Conservation (phyloP, 257 asterid genomes). For the Lithospermum erythrorhizon region DNA sequence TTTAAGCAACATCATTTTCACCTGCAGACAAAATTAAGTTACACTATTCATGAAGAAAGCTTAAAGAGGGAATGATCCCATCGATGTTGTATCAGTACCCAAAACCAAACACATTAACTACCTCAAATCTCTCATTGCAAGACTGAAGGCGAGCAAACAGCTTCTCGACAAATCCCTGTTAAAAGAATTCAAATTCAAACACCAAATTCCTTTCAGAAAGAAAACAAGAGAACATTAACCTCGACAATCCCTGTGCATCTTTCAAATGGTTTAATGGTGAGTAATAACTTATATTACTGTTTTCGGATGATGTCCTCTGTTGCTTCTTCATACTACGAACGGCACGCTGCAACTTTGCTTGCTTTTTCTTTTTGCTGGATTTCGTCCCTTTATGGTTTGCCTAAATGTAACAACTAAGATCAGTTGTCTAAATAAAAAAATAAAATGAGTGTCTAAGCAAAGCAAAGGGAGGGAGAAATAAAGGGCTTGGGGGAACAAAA, state of each 20-base stretch:
- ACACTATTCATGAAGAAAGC: not conserved
- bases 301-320: constrained; percentile 64
- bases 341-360: constrained; percentile 84
- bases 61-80: not conserved
- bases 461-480: not conserved
- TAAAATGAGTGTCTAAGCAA: no score
- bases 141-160: constrained; percentile 73
- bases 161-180: constrained; percentile 84
- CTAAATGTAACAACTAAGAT: constrained; percentile 23
- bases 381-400: constrained; percentile 84
- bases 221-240: constrained; percentile 1
- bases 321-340: constrained; percentile 93
- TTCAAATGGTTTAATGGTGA: constrained; percentile 91
- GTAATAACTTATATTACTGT: constrained; percentile 37
- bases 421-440: not conserved
- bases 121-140: constrained; percentile 72
- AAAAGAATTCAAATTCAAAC: constrained; percentile 11
- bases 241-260: constrained; percentile 68
- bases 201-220: constrained; percentile 6
- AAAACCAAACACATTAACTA: constrained; percentile 18
- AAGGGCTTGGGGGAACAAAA: not conserved
- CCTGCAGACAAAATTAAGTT: constrained; percentile 28
- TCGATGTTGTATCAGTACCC: not conserved
- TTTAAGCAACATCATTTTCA: constrained; percentile 82
- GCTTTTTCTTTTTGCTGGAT: constrained; percentile 95